A percentile compares a stretch with the other conserved stretches of the same genome.
Evolutionary conservation across 225 moss, liverwort and hornwort species (phyloP).

Genomic region (Physcomitrellopsis africana): DNA sequence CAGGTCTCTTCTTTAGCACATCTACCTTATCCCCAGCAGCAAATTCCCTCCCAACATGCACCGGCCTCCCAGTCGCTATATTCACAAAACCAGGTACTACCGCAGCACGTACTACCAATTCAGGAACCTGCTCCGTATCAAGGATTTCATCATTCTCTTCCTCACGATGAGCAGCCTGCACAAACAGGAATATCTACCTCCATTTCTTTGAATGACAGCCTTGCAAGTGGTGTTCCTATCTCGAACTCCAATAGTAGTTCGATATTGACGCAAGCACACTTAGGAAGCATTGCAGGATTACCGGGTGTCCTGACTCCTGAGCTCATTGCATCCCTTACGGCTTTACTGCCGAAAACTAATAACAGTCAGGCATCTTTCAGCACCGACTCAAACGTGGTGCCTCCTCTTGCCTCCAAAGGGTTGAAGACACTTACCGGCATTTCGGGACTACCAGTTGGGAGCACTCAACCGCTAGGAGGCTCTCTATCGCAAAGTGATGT

Average conservation of each 20-base stretch:
- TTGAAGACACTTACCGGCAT: slow-evolving; percentile 46
- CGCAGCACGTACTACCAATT: slow-evolving; percentile 53
- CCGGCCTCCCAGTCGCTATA: slow-evolving; percentile 50
- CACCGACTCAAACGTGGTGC: slow-evolving; percentile 43
- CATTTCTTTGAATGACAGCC: slow-evolving; percentile 45
- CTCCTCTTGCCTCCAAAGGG: slow-evolving; percentile 47
- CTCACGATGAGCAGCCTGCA: slow-evolving; percentile 53
- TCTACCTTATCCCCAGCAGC: slow-evolving; percentile 61
- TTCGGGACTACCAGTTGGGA: slow-evolving; percentile 46
- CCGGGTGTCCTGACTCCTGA: slow-evolving; percentile 89
- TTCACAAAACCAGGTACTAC: slow-evolving; percentile 53
- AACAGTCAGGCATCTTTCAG: slow-evolving; percentile 55
- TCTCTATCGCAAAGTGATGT: slow-evolving; percentile 46
- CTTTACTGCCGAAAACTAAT: slow-evolving; percentile 76
- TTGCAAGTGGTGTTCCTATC: slow-evolving; percentile 33
- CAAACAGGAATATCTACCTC: slow-evolving; percentile 52
- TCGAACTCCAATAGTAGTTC: slow-evolving; percentile 45
- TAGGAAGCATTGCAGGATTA: slow-evolving; percentile 73
- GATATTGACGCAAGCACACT: slow-evolving; percentile 65
- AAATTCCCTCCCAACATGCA: slow-evolving; percentile 57
- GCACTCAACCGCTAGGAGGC: slow-evolving; percentile 43
- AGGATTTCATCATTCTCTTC: slow-evolving; percentile 58
- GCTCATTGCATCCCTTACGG: slow-evolving; percentile 89
- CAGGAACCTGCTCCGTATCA: slow-evolving; percentile 60
- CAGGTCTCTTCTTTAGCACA: slow-evolving; percentile 54